Conservation (phyloP, 2,329 filamentous ascomycete species). For the Coniochaeta sp. region DNA sequence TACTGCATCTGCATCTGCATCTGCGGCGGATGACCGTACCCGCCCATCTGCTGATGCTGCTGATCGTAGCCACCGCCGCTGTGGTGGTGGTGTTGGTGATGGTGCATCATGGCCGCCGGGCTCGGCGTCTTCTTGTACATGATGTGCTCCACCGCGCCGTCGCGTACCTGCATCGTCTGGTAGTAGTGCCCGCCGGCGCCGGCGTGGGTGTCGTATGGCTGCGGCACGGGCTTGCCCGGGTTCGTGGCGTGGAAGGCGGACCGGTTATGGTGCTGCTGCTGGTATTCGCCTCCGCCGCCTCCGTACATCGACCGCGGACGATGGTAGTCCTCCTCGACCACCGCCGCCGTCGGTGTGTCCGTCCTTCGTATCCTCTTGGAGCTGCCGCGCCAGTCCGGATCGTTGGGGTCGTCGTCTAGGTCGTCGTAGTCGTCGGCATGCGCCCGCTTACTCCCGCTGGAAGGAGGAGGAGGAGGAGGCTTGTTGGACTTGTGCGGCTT, state of each 20-base stretch:
- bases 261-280: constrained; percentile 13
- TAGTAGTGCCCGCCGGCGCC: constrained; percentile 26
- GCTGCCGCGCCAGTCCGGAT: not conserved
- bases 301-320: constrained; percentile 5
- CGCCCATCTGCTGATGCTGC: not conserved
- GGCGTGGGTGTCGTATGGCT: constrained; percentile 25
- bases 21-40: constrained; percentile 1
- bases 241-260: constrained; percentile 27
- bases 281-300: constrained; percentile 2
- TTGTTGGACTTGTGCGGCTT: constrained; percentile 47
- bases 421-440: constrained; percentile 37
- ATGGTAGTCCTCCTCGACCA: constrained; percentile 19
- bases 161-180: constrained; percentile 20
- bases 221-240: constrained; percentile 27
- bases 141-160: constrained; percentile 20
- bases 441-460: constrained; percentile 17
- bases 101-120: constrained; percentile 11
- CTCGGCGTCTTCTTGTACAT: constrained; percentile 26
- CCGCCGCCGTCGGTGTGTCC: not conserved
- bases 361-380: not conserved
- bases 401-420: constrained; percentile 19
- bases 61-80: not conserved
- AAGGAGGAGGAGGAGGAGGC: too few species aligned
- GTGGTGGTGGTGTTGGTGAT: not conserved
- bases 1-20: not conserved